Evolutionary conservation across 345 rosid genomes (phyloP), one percentile per base, ranked within the genome.

Genomic region (Iberis pinnata): DNA sequence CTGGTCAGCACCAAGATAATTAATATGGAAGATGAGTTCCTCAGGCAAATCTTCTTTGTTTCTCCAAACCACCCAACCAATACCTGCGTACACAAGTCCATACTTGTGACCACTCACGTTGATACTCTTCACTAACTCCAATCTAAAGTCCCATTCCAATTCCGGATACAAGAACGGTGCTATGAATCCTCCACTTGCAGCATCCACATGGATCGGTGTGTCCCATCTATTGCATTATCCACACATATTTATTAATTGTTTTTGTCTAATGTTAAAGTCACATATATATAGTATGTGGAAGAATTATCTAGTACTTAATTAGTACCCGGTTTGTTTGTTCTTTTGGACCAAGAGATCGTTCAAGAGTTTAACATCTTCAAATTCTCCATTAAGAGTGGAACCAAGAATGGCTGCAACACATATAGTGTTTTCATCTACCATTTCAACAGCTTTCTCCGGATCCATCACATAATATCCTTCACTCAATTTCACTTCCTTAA

Each of bases 401-500:
- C 84, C 84, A 44, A 79, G 65, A 36, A 79, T 79, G 44, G 84
- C 84, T 12, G 81, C 81, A 18, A 79, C 84, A 58, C 79, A 79
- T 13, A 79, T 79, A 2, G 84, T 79, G 72, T 79, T 79, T 61
- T 79, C 84, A 42, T 79, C 84, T 4, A 79, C 84, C 84, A 76
- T 72, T 29, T 79, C 79, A 46, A 67, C 81, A 37, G 79, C 81
- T 51, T 74, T 58, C 22, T 9, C 71, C 1, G 81, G 84, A 61
- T 79, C 78, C 84, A 79, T 76, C 10, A 79, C 85, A 60, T 79
- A 79, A 47, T 74, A 79, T 3, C 79, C 81, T 61, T 79, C 84
- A 20, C 66, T 64, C 6, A 79, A 36, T 63, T 74, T 79, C 56
- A 79, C 84, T 53, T 79, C 81, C 62, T 79, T 79, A 2, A 79